These are phyloP conservation scores for Ophiocytium majus DNA, from an alignment of 352 stramenopile species.

Conservation along the genomic window DNA sequence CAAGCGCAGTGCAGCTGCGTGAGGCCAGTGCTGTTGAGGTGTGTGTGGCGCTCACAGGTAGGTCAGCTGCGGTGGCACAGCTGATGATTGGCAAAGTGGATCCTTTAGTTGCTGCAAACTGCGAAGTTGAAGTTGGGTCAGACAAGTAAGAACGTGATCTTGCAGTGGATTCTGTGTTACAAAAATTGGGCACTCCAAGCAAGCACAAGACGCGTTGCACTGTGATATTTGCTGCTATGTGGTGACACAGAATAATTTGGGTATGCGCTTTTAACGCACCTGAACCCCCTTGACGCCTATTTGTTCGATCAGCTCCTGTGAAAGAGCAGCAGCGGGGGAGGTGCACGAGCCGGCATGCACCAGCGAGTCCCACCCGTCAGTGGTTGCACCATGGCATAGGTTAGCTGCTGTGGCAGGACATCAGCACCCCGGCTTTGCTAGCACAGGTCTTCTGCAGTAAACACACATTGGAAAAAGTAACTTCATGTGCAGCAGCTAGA, in stretches of 20 bases:
- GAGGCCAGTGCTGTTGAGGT: too few relatives aligned
- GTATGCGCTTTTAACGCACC: constrained; percentile 58
- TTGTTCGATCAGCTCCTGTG: constrained; percentile 77
- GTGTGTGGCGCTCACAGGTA: too few relatives aligned
- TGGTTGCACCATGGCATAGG: neutral
- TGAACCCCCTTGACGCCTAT: constrained; percentile 86
- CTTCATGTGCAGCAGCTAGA: neutral
- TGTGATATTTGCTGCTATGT: neutral
- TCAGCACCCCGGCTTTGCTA: neutral
- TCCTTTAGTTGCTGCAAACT: constrained; percentile 15
- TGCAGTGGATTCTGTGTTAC: neutral
- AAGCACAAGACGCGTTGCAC: neutral
- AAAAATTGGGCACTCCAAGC: neutral
- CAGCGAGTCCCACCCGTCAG: neutral
- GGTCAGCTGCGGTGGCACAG: too few relatives aligned
- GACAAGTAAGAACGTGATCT: constrained; percentile 7
- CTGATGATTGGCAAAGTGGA: neutral
- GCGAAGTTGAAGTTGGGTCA: neutral
- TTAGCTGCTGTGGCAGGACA: neutral
- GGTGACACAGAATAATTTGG: neutral
- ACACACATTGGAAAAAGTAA: neutral
- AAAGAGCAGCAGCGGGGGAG: neutral
- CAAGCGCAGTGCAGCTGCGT: too few relatives aligned
- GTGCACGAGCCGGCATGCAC: neutral
- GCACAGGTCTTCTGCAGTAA: neutral